phyloP scores from a whole-genome alignment of 345 rosid genomes.

The Hibiscus trionum region DNA sequence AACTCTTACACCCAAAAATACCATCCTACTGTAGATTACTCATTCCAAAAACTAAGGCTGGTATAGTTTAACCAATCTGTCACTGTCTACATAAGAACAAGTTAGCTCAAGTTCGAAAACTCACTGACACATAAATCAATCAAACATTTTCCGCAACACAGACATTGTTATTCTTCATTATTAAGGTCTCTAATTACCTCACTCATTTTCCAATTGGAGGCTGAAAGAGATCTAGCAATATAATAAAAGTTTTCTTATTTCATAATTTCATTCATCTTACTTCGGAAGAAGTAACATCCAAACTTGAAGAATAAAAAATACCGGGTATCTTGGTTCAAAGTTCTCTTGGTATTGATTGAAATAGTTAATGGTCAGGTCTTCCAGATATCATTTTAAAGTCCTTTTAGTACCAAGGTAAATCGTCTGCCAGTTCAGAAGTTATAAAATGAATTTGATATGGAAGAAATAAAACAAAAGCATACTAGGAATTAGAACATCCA shows the following conservation, averaged over 20 bases:
- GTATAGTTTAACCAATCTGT: background rate
- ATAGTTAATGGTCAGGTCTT: background rate
- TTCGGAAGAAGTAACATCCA: background rate
- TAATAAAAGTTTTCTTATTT: background rate
- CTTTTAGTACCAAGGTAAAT: background rate
- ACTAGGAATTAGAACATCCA: background rate
- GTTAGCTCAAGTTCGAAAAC: background rate
- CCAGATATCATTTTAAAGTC: background rate
- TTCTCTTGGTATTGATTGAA: background rate
- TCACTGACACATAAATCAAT: background rate
- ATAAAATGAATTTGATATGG: background rate
- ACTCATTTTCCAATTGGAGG: no score
- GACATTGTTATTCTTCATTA: background rate
- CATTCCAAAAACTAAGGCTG: background rate
- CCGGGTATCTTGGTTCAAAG: background rate
- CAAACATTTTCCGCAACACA: background rate
- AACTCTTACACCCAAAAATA: background rate
- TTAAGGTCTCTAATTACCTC: no score
- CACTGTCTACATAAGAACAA: background rate
- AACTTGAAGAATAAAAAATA: background rate
- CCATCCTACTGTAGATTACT: background rate
- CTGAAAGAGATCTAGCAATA: background rate
- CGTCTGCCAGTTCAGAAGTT: background rate
- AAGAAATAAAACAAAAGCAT: background rate
- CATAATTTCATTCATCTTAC: background rate